Evolutionary conservation across 352 stramenopile species (phyloP).

Genomic region (Pythium dissimile): DNA sequence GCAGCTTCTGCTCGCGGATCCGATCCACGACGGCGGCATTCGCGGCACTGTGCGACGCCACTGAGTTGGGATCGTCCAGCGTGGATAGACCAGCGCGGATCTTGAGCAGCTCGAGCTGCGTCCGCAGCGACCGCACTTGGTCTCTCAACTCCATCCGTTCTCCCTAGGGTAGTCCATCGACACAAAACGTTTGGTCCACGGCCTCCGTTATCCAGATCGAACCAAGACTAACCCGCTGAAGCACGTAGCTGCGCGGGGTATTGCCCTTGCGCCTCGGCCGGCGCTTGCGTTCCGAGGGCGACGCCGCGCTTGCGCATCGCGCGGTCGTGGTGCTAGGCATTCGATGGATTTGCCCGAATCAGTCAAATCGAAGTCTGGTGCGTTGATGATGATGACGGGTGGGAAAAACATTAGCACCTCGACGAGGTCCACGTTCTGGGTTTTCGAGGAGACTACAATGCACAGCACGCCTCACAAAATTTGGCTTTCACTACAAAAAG

Average conservation of each 20-base stretch:
- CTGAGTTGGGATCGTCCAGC: neutral
- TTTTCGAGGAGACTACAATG: no score
- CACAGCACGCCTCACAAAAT: no score
- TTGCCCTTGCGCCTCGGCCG: no score
- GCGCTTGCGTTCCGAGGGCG: no score
- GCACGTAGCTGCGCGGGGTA: neutral
- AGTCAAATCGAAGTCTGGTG: no score
- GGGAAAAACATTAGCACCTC: no score
- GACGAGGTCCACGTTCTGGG: no score
- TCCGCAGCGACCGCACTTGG: neutral
- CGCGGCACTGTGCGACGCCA: neutral
- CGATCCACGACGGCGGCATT: neutral
- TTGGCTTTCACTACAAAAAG: no score
- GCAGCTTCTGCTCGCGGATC: neutral
- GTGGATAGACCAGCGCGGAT: neutral
- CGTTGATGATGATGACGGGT: no score
- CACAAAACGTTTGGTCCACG: neutral
- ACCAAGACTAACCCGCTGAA: neutral
- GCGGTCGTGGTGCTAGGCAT: neutral
- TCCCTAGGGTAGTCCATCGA: neutral
- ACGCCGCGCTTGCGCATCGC: neutral
- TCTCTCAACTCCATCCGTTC: neutral
- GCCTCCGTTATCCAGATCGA: neutral
- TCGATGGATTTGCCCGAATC: no score
- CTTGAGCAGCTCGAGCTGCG: conserved; percentile 4